Evolutionary conservation across 768 basidiomycete genomes (phyloP).

Genomic region (Cystofilobasidium bisporidii): DNA sequence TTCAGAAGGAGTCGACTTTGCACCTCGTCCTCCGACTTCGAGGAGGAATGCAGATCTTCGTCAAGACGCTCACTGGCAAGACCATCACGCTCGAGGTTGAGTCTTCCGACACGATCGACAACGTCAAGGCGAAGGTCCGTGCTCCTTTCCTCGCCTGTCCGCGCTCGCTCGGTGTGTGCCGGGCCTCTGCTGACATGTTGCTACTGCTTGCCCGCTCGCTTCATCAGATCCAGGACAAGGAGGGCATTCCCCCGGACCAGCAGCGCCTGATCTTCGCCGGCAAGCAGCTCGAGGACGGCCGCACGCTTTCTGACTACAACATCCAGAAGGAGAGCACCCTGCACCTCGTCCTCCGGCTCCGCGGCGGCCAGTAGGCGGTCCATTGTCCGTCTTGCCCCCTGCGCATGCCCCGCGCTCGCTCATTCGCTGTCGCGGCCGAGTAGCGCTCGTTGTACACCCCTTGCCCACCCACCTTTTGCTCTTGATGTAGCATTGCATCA

Average conservation of each 20-base stretch:
- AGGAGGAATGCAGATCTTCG: constrained; percentile 40
- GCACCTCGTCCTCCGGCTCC: constrained; percentile 63
- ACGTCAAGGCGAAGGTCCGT: constrained; percentile 45
- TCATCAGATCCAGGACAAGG: constrained; percentile 42
- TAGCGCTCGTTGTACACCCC: no score
- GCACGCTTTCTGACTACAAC: constrained; percentile 80
- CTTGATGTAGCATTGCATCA: no score
- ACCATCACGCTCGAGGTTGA: constrained; percentile 44
- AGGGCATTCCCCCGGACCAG: constrained; percentile 73
- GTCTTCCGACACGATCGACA: constrained; percentile 47
- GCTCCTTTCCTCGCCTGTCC: no score
- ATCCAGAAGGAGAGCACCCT: constrained; percentile 55
- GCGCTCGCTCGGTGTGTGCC: no score
- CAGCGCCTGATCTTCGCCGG: constrained; percentile 87
- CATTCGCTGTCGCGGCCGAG: no score
- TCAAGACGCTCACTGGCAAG: constrained; percentile 36
- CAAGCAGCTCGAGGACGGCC: constrained; percentile 84
- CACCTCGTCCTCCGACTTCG: constrained; percentile 65
- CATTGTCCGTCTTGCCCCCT: not conserved
- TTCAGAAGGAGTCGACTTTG: constrained; percentile 53
- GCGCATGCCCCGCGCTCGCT: not conserved
- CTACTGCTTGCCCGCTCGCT: no score
- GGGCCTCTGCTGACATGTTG: no score
- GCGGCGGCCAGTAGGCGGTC: constrained; percentile 44
- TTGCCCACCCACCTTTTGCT: no score